Conservation (phyloP, 441 rosid species). For the Aquilaria agallochum region DNA sequence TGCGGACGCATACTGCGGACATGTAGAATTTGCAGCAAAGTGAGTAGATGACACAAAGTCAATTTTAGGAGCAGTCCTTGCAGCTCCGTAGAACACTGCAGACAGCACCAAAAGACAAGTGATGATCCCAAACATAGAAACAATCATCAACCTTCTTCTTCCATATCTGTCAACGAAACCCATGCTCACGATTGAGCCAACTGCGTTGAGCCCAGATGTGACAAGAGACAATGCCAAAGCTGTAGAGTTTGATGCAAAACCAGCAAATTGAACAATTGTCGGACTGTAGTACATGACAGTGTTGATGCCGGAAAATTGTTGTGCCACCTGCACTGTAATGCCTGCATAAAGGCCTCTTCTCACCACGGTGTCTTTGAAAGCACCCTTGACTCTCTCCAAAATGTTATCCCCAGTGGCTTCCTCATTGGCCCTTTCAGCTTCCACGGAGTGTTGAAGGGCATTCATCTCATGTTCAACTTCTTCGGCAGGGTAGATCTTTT, state of each 20-base stretch:
- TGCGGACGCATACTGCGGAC: slow-evolving; percentile 32
- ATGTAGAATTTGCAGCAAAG: slow-evolving; percentile 62
- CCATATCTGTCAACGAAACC: slow-evolving; percentile 71
- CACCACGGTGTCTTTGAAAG: slow-evolving; percentile 38
- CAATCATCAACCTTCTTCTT: slow-evolving; percentile 64
- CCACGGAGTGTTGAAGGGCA: slow-evolving; percentile 49
- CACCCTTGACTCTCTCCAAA: slow-evolving; percentile 47
- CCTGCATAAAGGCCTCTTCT: slow-evolving; percentile 83
- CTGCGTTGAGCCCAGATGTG: slow-evolving; percentile 71
- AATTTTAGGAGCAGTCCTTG: slow-evolving; percentile 50
- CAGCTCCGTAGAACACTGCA: slow-evolving; percentile 47
- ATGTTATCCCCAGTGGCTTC: slow-evolving; percentile 40
- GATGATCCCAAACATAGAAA: slow-evolving; percentile 71
- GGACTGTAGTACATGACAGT: slow-evolving; percentile 91
- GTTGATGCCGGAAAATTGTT: slow-evolving; percentile 89
- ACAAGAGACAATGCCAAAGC: slow-evolving; percentile 73
- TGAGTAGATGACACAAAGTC: slow-evolving; percentile 28
- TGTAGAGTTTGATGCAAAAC: slow-evolving; percentile 71
- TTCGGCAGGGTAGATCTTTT: slow-evolving; percentile 51
- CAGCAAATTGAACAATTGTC: slow-evolving; percentile 77
- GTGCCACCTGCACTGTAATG: slow-evolving; percentile 74
- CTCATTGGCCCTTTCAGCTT: slow-evolving; percentile 53
- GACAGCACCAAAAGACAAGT: slow-evolving; percentile 46
- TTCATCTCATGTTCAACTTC: slow-evolving; percentile 65
- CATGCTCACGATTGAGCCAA: slow-evolving; percentile 74